Evolutionary conservation across 2,329 filamentous ascomycete species (phyloP), one percentile per base, ranked within the genome.

Genomic region (Trichoderma lentiforme): DNA sequence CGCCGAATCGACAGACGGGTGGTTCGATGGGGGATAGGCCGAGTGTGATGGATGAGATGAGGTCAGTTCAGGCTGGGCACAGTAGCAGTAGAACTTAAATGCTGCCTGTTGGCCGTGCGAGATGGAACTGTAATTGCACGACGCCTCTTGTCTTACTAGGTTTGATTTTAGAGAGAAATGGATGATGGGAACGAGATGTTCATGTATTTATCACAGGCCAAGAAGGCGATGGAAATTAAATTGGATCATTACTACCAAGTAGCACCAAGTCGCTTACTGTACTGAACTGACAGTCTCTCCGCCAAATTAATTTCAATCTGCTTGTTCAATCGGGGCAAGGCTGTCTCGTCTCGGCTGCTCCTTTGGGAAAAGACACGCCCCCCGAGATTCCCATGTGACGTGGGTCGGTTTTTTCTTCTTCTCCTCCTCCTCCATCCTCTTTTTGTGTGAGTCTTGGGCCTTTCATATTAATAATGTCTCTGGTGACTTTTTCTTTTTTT

Each of bases 1-100:
- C 12, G 6, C 14, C 6, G 26, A 24, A 61, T 69, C 66, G 66
- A 36, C 56, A 70, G 66, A 70, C 26, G 36, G n/a, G 39, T 70
- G 66, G 66, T 70, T 70, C 66, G 66, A 62, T n/a, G 39, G 39
- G 15, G 15, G 39, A 39, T 69, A 26, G 56, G 57, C 18, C 12
- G 53, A 60, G 65, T 36, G 65, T n/a, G 36, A 8, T 9, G 26
- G 26, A 30, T 24, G 47, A 24, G 21, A 21, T 21, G n/a, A 53
- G 47, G 47, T 53, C 21, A 21, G 43, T 11, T 6, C 43, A 21
- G 43, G 53, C 21, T 21, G 47, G 32, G 61, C 24, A 26, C 28
- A 30, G 28, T 30, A 6, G 28, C 28, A 30, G 6, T 30, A 6
- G 6, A 30, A 30, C 28, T 30, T 6, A 7, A 30, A 30, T 6